Conservation (phyloP, 331 rosid genomes). For the Ulmus americana region DNA sequence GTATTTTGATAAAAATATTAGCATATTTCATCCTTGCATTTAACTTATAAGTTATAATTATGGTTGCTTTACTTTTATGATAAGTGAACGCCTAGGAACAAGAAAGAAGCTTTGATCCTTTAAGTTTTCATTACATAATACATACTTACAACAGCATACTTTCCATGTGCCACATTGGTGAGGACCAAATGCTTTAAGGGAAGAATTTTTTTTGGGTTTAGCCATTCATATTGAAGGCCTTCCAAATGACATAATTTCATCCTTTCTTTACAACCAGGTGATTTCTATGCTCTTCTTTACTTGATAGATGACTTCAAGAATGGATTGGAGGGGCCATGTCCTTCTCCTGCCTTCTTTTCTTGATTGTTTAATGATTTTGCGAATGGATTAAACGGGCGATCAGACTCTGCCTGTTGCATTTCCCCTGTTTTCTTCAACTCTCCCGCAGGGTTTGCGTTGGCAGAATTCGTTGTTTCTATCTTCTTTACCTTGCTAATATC, state of each 20-base stretch:
- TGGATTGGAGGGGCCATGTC: conserved; percentile 60
- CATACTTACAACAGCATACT: conserved; percentile 2
- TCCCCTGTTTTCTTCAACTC: conserved; percentile 31
- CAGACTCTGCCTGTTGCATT: conserved; percentile 22
- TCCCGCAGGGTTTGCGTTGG: conserved; percentile 19
- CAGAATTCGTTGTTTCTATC: conserved; percentile 13
- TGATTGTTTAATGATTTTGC: conserved; percentile 33
- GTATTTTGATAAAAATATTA: too few species aligned
- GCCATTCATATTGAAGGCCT: background rate
- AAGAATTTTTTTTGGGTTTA: background rate
- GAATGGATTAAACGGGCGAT: conserved; percentile 26
- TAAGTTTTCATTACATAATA: background rate
- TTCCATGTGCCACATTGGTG: background rate
- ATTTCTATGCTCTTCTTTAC: conserved; percentile 25
- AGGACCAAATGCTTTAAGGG: background rate
- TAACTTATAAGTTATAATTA: too few species aligned
- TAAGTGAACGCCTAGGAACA: background rate
- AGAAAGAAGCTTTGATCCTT: background rate
- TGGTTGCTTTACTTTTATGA: too few species aligned
- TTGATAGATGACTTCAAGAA: conserved; percentile 68
- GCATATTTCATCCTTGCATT: too few species aligned
- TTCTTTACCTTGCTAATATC: conserved; percentile 33
- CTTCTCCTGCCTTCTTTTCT: conserved; percentile 34
- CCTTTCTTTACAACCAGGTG: conserved; percentile 5
- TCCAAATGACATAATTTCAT: background rate